Base-by-base conservation (phyloP, 768 basidiomycete genomes). In the Boletellus ananas region DNA sequence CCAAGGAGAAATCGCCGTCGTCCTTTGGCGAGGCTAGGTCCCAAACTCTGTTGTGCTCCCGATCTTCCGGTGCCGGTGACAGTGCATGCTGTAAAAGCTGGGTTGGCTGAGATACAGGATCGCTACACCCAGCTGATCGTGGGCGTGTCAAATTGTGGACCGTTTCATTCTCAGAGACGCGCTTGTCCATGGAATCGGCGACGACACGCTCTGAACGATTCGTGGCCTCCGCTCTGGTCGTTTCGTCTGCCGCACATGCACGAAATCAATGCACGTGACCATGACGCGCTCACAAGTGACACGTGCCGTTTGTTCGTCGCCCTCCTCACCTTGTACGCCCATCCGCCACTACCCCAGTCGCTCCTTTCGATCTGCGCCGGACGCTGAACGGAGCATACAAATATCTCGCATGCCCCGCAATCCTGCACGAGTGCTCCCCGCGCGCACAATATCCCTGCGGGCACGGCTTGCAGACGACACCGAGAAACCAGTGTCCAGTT, bases 41-140 rank as follows among this genome's bases (percentile, higher is more conserved):
- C 25, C 5, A 25, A 25, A 25, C 23, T 25, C 51, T 29, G 7
- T 55, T 39, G 29, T 31, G 57, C 45, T 60, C 59, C 47, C 43
- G 55, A 41, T 54, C 34, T 59, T 53, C 49, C 36, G 48, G 46
- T n/a, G 45, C 44, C 16, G 57, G 46, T 37, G 67, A 66, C 18
- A 83, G 57, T 7, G 79, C 71, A 49, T 77, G 70, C 44, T 74
- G 65, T 43, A 84, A 62, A 35, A 83, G 58, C 48, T 82, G 77
- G 17, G 78, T 78, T 6, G 81, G 72, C 53, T 84, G 82, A n/a
- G 80, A 78, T 53, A 74, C 72, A 20, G 64, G 49, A 58, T 75
- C 75, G 61, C 79, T 82, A 51, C 25, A 47, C 39, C 49, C 31
- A 23, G 27, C 42, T 13, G 46, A 16, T 18, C 40, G 49, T n/a